Evolutionary conservation across 768 basidiomycete genomes (phyloP).

Genomic region (Artomyces pyxidatus): DNA sequence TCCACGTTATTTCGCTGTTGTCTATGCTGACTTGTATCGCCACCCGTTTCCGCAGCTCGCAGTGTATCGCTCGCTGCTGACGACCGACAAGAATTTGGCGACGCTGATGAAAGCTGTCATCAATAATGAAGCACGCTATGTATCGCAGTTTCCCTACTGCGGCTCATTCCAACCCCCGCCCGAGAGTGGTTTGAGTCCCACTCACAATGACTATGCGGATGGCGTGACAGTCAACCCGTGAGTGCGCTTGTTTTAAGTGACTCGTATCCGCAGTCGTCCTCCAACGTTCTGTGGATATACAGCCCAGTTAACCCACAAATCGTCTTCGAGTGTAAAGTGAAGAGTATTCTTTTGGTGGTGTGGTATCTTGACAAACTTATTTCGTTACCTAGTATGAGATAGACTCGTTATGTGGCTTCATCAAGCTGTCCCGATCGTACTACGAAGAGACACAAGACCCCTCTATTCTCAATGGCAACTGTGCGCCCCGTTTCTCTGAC

Average conservation of each 20-base stretch:
- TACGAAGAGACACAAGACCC: slow-evolving; percentile 62
- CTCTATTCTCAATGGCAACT: slow-evolving; percentile 65
- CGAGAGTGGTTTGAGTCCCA: slow-evolving; percentile 57
- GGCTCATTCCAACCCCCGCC: slow-evolving; percentile 77
- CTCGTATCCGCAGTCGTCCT: background rate
- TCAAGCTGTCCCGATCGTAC: slow-evolving; percentile 70
- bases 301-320: slow-evolving; percentile 63
- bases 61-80: slow-evolving; percentile 54
- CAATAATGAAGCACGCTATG: slow-evolving; percentile 71
- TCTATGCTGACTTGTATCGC: slow-evolving; percentile 1
- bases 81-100: slow-evolving; percentile 49
- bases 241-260: slow-evolving; percentile 19
- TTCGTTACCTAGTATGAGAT: slow-evolving; percentile 52
- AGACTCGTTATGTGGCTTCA: slow-evolving; percentile 70
- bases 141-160: slow-evolving; percentile 68
- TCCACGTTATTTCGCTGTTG: slow-evolving; percentile 1
- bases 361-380: background rate
- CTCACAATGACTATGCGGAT: slow-evolving; percentile 62
- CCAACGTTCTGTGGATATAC: background rate
- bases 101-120: slow-evolving; percentile 73
- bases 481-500: slow-evolving; percentile 27
- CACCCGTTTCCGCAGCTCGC: slow-evolving; percentile 42
- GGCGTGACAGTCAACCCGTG: slow-evolving; percentile 70
- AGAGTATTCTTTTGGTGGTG: background rate
- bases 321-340: slow-evolving; percentile 79